Evolutionary conservation across 495 filamentous ascomycete genomes (phyloP).

Genomic region (Parachaetomium inaequale): DNA sequence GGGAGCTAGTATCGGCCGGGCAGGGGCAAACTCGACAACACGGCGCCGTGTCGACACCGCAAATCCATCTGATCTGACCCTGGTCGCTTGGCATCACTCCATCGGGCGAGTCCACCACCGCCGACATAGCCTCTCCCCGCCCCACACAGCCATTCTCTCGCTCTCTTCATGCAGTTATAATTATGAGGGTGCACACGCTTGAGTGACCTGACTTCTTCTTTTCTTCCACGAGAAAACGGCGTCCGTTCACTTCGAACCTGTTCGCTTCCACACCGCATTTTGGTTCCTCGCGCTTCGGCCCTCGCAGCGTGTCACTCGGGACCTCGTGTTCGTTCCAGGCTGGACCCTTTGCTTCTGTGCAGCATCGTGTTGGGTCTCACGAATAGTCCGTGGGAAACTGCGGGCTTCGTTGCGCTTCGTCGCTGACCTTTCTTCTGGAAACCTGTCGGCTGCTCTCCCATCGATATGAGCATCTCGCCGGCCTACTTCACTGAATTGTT

Average conservation of each 20-base stretch:
- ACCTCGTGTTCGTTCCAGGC: conserved; percentile 29
- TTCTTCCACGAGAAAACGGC: not conserved
- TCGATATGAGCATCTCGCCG: conserved; percentile 38
- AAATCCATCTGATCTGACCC: conserved; percentile 16
- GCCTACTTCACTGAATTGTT: conserved; percentile 31
- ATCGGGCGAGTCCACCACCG: conserved; percentile 6
- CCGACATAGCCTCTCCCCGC: conserved; percentile 17
- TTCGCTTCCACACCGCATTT: not conserved
- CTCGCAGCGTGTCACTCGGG: conserved; percentile 24
- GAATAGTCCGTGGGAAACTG: conserved; percentile 10
- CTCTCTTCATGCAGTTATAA: conserved; percentile 6
- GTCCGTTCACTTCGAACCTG: not conserved
- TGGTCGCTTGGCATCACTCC: conserved; percentile 3
- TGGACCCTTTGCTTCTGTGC: not conserved
- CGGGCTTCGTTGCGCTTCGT: conserved; percentile 13
- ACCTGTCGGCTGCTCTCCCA: conserved; percentile 12
- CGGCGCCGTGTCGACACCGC: conserved; percentile 14
- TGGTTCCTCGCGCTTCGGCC: not conserved
- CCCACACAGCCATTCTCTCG: conserved; percentile 5
- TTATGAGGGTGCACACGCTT: conserved; percentile 8
- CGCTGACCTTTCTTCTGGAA: conserved; percentile 14
- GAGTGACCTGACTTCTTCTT: not conserved
- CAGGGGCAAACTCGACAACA: conserved; percentile 3
- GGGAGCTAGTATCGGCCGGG: conserved; percentile 8
- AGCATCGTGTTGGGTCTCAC: not conserved